Percentiles rank a stretch among this genome's conserved stretches.
Evolutionary conservation across 768 basidiomycete species (phyloP).

Genomic region (Tulasnella sp.): DNA sequence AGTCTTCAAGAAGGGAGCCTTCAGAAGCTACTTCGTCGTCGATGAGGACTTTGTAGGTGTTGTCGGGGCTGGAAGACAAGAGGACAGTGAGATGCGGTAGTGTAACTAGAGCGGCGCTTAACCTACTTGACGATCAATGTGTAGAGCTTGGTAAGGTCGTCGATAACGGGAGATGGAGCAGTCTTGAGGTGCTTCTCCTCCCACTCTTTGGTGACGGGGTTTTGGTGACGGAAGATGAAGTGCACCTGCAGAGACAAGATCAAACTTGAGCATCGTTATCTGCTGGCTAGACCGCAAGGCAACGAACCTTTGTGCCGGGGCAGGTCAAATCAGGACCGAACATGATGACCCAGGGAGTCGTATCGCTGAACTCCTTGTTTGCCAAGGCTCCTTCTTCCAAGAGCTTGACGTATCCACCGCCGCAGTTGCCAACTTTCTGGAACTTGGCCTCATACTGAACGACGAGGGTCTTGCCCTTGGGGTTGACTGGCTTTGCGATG

Average conservation of each 20-base stretch:
- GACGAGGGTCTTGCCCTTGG: slow-evolving; percentile 82
- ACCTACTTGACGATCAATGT: slow-evolving; percentile 90
- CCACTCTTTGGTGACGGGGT: slow-evolving; percentile 85
- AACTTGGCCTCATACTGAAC: slow-evolving; percentile 99
- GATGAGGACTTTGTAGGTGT: slow-evolving; percentile 89
- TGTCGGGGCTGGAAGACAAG: slow-evolving; percentile 68
- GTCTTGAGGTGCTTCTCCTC: slow-evolving; percentile 95
- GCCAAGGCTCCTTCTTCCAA: slow-evolving; percentile 88
- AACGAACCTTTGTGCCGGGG: slow-evolving; percentile 80
- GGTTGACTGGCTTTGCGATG: slow-evolving; percentile 75
- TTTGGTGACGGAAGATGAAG: slow-evolving; percentile 99
- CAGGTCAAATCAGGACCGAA: slow-evolving; percentile 96
- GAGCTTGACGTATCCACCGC: slow-evolving; percentile 98
- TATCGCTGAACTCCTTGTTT: slow-evolving; percentile 91
- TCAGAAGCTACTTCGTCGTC: slow-evolving; percentile 80
- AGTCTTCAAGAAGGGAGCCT: slow-evolving; percentile 90
- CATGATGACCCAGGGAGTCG: slow-evolving; percentile 95
- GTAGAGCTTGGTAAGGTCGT: slow-evolving; percentile 91
- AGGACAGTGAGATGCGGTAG: slow-evolving; percentile 19
- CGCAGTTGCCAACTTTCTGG: slow-evolving; percentile 98
- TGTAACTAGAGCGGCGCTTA: background rate
- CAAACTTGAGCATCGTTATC: background rate
- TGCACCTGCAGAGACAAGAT: slow-evolving; percentile 64
- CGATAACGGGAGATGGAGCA: slow-evolving; percentile 82
- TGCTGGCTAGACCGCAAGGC: background rate